Evolutionary conservation across 306 rosid species (phyloP).

Genomic region (Albizia julibrissin): DNA sequence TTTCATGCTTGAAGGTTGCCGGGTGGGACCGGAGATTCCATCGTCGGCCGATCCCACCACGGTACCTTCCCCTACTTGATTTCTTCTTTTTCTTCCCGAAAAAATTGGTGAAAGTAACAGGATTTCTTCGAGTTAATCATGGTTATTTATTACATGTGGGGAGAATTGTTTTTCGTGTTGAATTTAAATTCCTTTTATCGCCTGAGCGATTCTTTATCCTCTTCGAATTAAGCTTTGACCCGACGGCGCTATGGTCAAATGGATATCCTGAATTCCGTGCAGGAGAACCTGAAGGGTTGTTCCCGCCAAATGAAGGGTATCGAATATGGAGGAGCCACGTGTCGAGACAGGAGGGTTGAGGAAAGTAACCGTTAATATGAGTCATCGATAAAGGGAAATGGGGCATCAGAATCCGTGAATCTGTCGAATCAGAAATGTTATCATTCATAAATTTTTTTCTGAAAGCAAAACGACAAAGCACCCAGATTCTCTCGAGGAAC

Average conservation of each 20-base stretch:
- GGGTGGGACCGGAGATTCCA: conserved; percentile 81
- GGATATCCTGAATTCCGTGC: conserved; percentile 26
- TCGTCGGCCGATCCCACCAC: conserved; percentile 87
- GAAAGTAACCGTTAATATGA: conserved; percentile 71
- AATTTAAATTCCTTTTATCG: not conserved
- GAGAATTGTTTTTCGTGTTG: conserved; percentile 17
- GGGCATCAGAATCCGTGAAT: conserved; percentile 18
- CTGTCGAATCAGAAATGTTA: conserved; percentile 6
- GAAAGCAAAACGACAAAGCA: not conserved
- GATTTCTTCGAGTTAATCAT: conserved; percentile 16
- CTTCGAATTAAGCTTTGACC: conserved; percentile 32
- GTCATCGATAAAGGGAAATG: not conserved
- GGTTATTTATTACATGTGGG: conserved; percentile 15
- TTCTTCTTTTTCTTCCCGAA: not conserved
- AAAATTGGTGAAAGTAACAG: not conserved
- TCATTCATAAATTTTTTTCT: not conserved
- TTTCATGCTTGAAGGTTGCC: conserved; percentile 93
- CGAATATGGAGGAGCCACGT: conserved; percentile 47
- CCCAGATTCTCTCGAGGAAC: not conserved
- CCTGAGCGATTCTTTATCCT: not conserved
- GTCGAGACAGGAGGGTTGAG: conserved; percentile 33
- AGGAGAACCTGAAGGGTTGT: not conserved
- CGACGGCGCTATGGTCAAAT: conserved; percentile 46
- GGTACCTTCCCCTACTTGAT: conserved; percentile 66
- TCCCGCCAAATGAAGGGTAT: conserved; percentile 58